These are phyloP conservation scores for Cercophora sp. DNA, from an alignment of 495 filamentous ascomycete species.

Conservation along the genomic window DNA sequence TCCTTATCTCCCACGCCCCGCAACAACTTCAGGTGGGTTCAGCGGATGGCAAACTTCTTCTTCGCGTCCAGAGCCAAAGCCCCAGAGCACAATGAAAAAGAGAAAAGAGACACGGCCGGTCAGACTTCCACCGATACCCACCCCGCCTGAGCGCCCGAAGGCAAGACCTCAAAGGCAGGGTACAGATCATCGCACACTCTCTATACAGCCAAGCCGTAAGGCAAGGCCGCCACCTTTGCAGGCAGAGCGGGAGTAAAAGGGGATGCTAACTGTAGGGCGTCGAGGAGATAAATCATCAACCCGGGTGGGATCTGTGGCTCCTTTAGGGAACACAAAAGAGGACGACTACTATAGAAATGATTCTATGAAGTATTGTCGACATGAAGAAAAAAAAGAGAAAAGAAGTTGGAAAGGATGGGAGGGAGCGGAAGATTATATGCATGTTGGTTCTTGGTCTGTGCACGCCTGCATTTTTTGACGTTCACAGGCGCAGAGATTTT, in stretches of 20 bases:
- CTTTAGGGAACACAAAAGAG: constrained; percentile 6
- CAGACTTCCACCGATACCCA: constrained; percentile 5
- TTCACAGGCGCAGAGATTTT: background rate
- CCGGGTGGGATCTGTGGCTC: background rate
- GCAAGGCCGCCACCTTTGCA: constrained; percentile 1
- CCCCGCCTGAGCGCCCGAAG: constrained; percentile 4
- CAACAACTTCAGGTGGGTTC: no score
- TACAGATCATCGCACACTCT: constrained; percentile 7
- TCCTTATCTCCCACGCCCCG: no score
- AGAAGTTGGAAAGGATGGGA: background rate
- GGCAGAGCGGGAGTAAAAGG: constrained; percentile 3
- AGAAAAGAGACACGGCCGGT: background rate
- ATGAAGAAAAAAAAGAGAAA: constrained; percentile 10
- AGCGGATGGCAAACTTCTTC: background rate
- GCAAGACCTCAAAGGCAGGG: constrained; percentile 5
- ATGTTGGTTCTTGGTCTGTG: background rate
- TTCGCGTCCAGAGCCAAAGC: background rate
- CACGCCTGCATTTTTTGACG: background rate
- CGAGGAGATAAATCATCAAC: constrained; percentile 6
- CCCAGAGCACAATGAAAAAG: constrained; percentile 3
- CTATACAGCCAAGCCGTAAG: background rate
- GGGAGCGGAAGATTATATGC: background rate
- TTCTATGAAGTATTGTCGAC: constrained; percentile 9
- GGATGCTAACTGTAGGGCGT: constrained; percentile 5
- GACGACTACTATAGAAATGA: constrained; percentile 7